Base-by-base conservation (phyloP, 805 yeast genomes). In the Kodamaea restingae region DNA sequence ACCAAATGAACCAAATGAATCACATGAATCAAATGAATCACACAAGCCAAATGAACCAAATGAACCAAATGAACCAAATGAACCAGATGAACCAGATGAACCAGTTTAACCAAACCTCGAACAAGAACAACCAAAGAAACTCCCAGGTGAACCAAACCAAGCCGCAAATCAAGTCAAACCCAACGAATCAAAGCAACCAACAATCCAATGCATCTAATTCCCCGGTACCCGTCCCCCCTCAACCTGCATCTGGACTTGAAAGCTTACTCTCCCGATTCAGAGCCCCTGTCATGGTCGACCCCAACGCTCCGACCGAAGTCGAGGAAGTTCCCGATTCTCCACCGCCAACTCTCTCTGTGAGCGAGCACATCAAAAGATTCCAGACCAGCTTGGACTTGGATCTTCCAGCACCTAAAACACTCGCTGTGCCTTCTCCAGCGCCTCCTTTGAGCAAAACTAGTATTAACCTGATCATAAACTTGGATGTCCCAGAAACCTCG, bases 391-490 rank as follows among this genome's bases (percentile, higher is more conserved):
- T 64, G 41, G 56, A 53, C 36, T 24, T 30, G 6, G 10, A 18
- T n/a, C 28, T 35, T 22, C 27, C 35, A 4, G 32, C 33, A 14
- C 26, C 41, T 7, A n/a, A n/a, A 25, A 30, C 33, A 7, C 15
- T 32, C 2, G 33, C 41, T n/a, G 29, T 42, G 2, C 44, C 42
- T 15, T 30, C 40, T 20, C 31, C 45, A 9, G 28, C 37, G 15
- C 36, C 34, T 17, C 32, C 34, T 10, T 27, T 32, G n/a, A 62
- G 58, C 49, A 63, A 56, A 36, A 57, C 73, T 1, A 63, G 70
- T 5, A 68, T 68, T 18, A 63, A 58, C 38, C 61, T 71, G 10
- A 60, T 68, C 30, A 67, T 68, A 39, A 68, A 68, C 47, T 41
- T 51, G 9, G 73, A 67, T 28, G 64, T 59, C 26, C 61, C 46